A percentile compares a stretch with the other conserved stretches of the same genome.
These are phyloP conservation scores for Aaosphaeria arxii DNA, from an alignment of 2,329 filamentous ascomycete genomes.

Conservation along the genomic window DNA sequence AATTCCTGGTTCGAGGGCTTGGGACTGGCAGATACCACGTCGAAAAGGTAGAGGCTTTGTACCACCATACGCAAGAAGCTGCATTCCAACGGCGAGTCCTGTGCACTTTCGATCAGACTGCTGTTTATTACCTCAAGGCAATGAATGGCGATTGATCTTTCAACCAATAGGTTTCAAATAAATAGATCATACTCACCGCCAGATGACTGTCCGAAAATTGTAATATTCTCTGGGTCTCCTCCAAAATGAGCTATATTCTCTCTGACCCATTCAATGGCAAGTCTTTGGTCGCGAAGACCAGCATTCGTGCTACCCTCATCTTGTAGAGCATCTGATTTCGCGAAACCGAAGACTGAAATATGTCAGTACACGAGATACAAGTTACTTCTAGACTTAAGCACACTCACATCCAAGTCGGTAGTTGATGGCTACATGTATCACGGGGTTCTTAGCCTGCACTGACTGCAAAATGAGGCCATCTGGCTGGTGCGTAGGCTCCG, in stretches of 20 bases:
- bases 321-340: slow-evolving; percentile 29
- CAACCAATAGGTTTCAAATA: too few species aligned
- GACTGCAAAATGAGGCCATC: slow-evolving; percentile 49
- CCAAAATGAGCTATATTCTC: slow-evolving; percentile 36
- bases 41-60: slow-evolving; percentile 25
- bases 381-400: too few species aligned
- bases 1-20: slow-evolving; percentile 51
- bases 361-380: neutral
- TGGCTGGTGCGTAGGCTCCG: slow-evolving; percentile 38
- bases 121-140: neutral
- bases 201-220: slow-evolving; percentile 40
- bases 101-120: neutral
- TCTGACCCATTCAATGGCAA: slow-evolving; percentile 39
- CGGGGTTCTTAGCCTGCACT: slow-evolving; percentile 40
- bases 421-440: slow-evolving; percentile 37
- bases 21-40: slow-evolving; percentile 40
- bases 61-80: slow-evolving; percentile 33
- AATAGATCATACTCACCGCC: slow-evolving; percentile 14
- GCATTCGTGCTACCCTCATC: slow-evolving; percentile 34
- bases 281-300: slow-evolving; percentile 38
- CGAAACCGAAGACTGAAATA: slow-evolving; percentile 36
- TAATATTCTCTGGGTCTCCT: slow-evolving; percentile 34
- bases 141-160: neutral
- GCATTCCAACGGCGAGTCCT: slow-evolving; percentile 28
- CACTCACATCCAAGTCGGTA: slow-evolving; percentile 33